These are phyloP conservation scores for Boletus speciosus DNA, from an alignment of 768 basidiomycete genomes.

Conservation along the genomic window DNA sequence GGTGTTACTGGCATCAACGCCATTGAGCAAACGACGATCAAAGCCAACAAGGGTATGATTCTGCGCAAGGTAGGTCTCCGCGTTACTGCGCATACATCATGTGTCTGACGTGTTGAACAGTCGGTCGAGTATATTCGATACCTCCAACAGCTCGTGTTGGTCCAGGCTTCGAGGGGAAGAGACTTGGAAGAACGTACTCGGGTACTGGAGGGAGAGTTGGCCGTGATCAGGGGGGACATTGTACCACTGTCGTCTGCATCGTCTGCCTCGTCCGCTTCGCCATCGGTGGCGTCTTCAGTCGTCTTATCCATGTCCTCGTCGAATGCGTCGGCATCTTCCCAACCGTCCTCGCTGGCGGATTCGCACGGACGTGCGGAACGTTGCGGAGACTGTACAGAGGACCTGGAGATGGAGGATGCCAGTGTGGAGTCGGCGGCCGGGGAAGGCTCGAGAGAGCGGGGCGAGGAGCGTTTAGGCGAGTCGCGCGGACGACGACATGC, in stretches of 20 bases:
- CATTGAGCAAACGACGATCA: conserved; percentile 50
- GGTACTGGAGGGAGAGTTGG: conserved; percentile 30
- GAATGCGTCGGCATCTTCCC: conserved; percentile 1
- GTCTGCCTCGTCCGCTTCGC: conserved; percentile 18
- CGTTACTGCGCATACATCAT: not conserved
- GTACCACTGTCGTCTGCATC: conserved; percentile 4
- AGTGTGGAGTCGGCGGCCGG: not conserved
- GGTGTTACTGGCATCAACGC: not conserved
- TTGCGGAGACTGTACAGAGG: not conserved
- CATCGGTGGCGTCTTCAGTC: conserved; percentile 15
- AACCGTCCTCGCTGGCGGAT: conserved; percentile 6
- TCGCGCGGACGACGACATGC: conserved; percentile 19
- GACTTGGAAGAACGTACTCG: conserved; percentile 75
- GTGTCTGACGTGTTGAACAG: conserved; percentile 22
- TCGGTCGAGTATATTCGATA: conserved; percentile 61
- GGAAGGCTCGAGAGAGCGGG: conserved; percentile 3
- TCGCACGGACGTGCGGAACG: not conserved
- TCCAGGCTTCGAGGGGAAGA: conserved; percentile 72
- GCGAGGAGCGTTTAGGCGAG: not conserved
- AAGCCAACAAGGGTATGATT: conserved; percentile 96
- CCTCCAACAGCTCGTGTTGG: conserved; percentile 80
- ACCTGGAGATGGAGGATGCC: conserved; percentile 21
- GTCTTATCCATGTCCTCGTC: conserved; percentile 21
- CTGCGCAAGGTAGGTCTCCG: conserved; percentile 57
- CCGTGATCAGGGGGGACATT: conserved; percentile 20